Percentiles rank a stretch among this genome's conserved stretches.
Evolutionary conservation across 2,329 filamentous ascomycete genomes (phyloP).

Genomic region (Chaetomiaceae sp.): DNA sequence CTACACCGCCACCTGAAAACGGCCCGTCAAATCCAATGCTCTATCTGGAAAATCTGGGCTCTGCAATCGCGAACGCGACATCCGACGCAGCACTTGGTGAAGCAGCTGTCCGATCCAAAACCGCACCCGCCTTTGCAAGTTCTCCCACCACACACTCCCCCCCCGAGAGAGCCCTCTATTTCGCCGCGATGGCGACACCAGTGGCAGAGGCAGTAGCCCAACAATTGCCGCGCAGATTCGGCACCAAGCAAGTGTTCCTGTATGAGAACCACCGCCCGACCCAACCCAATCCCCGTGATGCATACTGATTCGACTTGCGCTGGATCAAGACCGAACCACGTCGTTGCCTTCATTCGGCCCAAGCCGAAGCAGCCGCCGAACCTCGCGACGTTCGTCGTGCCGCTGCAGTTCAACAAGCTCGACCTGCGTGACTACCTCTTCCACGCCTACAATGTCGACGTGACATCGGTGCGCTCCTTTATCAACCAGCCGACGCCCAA

Average conservation of each 20-base stretch:
- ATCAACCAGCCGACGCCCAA: slow-evolving; percentile 62
- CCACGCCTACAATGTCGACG: slow-evolving; percentile 75
- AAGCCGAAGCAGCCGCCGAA: slow-evolving; percentile 68
- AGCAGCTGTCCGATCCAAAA: slow-evolving; percentile 7
- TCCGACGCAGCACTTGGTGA: not conserved
- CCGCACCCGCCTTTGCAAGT: not conserved
- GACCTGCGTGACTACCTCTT: slow-evolving; percentile 93
- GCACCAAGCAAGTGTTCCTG: slow-evolving; percentile 54
- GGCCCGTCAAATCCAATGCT: slow-evolving; percentile 16
- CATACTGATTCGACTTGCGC: not conserved
- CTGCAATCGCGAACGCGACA: slow-evolving; percentile 4
- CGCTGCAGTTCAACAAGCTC: slow-evolving; percentile 90
- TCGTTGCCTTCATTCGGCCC: slow-evolving; percentile 69
- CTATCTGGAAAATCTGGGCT: slow-evolving; percentile 21
- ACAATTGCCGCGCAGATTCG: slow-evolving; percentile 36
- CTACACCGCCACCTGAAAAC: slow-evolving; percentile 15
- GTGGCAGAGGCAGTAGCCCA: slow-evolving; percentile 35
- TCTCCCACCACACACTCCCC: not conserved
- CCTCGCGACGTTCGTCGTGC: slow-evolving; percentile 86
- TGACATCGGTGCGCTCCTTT: slow-evolving; percentile 70
- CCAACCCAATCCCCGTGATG: not conserved
- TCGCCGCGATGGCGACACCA: slow-evolving; percentile 23
- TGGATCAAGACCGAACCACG: slow-evolving; percentile 67
- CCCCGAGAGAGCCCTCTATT: no score
- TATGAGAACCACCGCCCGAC: slow-evolving; percentile 33